Evolutionary conservation across 2,329 filamentous ascomycete species (phyloP).

Genomic region (Phaeomoniella chlamydospora): DNA sequence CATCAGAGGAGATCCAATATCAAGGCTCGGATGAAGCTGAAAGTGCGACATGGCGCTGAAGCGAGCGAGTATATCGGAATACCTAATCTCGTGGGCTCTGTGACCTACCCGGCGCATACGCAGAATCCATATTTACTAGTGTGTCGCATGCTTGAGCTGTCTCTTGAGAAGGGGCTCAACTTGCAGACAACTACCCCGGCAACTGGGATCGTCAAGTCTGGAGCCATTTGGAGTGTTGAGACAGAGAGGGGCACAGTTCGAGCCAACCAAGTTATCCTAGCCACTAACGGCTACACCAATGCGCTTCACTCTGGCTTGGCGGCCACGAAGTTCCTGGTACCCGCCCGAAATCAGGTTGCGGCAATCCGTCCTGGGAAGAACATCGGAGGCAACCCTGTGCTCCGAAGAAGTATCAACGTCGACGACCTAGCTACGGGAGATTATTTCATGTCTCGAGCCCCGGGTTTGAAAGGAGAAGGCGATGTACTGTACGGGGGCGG

Average conservation of each 20-base stretch:
- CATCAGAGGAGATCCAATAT: conserved; percentile 1
- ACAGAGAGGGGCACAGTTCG: conserved; percentile 29
- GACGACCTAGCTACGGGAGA: conserved; percentile 19
- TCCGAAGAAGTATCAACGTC: conserved; percentile 12
- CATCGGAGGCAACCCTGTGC: conserved; percentile 9
- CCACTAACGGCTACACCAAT: conserved; percentile 40
- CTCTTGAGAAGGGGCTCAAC: conserved; percentile 19
- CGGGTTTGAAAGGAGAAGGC: conserved; percentile 12
- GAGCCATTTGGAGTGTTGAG: conserved; percentile 14
- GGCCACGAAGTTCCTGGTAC: conserved; percentile 8
- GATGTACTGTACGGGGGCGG: conserved; percentile 18
- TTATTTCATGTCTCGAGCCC: conserved; percentile 18
- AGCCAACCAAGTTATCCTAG: conserved; percentile 31
- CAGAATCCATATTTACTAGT: conserved; percentile 23
- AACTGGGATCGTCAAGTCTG: conserved; percentile 3
- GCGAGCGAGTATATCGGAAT: conserved; percentile 6
- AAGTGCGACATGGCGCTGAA: neutral
- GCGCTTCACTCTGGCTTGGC: conserved; percentile 23
- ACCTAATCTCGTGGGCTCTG: conserved; percentile 10
- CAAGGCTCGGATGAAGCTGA: neutral
- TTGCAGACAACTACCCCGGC: conserved; percentile 18
- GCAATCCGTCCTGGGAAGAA: conserved; percentile 21
- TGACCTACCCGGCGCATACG: conserved; percentile 9
- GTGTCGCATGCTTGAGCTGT: conserved; percentile 30
- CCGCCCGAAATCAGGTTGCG: conserved; percentile 35